phyloP scores from a whole-genome alignment of 2,329 filamentous ascomycete species.

The Aureobasidium sp. region DNA sequence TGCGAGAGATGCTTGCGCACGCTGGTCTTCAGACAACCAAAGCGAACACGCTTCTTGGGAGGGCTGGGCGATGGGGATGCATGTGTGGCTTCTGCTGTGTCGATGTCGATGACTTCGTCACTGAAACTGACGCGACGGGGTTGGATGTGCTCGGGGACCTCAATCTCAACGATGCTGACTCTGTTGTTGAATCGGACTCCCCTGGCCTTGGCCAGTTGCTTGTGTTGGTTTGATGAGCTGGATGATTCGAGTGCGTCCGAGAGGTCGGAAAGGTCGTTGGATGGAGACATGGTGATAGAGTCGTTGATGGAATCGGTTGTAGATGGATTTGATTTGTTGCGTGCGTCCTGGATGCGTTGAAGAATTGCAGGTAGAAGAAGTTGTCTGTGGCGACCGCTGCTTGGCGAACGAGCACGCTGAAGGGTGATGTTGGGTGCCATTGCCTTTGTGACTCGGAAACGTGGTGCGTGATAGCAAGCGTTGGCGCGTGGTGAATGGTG shows the following conservation, averaged over 20 bases:
- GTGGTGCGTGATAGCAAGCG: background rate
- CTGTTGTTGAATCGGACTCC: slow-evolving; percentile 7
- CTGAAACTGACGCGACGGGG: slow-evolving; percentile 1
- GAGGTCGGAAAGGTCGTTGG: background rate
- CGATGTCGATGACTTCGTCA: slow-evolving; percentile 11
- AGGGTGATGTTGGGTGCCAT: slow-evolving; percentile 3
- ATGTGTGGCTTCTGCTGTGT: background rate
- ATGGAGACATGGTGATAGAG: slow-evolving; percentile 2
- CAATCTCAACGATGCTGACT: slow-evolving; percentile 6
- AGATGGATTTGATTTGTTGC: background rate
- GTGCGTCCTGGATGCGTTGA: background rate
- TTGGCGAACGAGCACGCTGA: background rate
- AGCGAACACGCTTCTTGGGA: slow-evolving; percentile 6
- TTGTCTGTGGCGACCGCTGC: background rate
- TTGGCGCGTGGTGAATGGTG: slow-evolving; percentile 5
- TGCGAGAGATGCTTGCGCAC: slow-evolving; percentile 1
- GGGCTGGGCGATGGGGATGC: background rate
- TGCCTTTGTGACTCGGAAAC: background rate
- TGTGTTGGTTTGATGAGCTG: background rate
- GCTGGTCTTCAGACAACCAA: slow-evolving; percentile 5
- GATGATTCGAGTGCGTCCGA: background rate
- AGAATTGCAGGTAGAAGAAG: slow-evolving; percentile 1
- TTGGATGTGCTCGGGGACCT: background rate
- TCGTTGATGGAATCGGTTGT: background rate
- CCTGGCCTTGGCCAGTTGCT: background rate